Conservation (phyloP, 257 asterid species). For the Solanum peruvianum region DNA sequence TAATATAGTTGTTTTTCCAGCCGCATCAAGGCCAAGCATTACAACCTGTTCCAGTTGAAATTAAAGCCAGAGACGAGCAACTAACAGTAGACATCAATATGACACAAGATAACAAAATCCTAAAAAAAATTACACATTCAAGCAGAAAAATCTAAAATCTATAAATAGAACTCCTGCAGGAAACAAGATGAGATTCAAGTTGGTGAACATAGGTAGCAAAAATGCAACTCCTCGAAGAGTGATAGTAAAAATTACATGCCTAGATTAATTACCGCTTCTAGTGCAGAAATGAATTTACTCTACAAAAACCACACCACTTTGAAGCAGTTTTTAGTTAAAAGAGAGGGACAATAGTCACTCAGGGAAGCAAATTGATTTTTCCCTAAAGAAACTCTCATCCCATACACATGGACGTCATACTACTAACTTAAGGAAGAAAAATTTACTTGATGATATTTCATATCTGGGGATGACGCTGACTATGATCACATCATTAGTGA, state of each 20-base stretch:
- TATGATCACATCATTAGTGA: neutral
- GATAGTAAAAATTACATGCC: neutral
- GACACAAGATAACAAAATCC: neutral
- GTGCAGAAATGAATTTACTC: neutral
- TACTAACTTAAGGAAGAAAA: neutral
- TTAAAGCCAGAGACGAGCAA: neutral
- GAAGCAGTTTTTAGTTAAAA: neutral
- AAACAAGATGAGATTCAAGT: neutral
- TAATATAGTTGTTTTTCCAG: conserved; percentile 97
- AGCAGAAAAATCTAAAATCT: neutral
- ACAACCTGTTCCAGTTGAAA: conserved; percentile 52
- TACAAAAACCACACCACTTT: neutral
- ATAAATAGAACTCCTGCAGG: neutral
- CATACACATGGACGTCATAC: neutral
- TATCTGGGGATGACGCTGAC: neutral
- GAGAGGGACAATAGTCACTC: neutral
- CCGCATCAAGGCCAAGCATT: conserved; percentile 99
- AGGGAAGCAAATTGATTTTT: neutral
- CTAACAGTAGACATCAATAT: neutral
- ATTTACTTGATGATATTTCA: neutral
- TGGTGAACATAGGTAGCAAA: neutral
- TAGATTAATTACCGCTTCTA: neutral
- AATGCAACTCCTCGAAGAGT: neutral
- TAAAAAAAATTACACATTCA: neutral
- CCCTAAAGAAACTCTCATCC: neutral